These are phyloP conservation scores for Tephrocybe sp. DNA, from an alignment of 768 basidiomycete species.

Conservation along the genomic window DNA sequence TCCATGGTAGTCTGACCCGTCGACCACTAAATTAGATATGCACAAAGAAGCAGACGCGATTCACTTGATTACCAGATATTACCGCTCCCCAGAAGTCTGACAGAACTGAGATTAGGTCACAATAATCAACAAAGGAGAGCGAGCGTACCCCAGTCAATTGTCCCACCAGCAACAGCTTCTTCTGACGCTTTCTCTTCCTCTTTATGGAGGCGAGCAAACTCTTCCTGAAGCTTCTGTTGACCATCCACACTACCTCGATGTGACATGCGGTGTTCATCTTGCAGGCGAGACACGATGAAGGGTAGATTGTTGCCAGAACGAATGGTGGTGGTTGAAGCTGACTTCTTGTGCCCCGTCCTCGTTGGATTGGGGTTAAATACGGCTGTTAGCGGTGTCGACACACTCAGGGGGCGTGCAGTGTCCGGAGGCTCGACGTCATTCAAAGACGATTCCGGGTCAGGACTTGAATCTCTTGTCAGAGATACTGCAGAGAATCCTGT, in stretches of 20 bases:
- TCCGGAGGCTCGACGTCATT: conserved; percentile 17
- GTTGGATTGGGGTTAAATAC: conserved; percentile 20
- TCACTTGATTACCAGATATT: conserved; percentile 62
- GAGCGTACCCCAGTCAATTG: conserved; percentile 77
- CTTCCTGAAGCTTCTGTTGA: conserved; percentile 72
- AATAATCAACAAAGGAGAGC: not conserved
- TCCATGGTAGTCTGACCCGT: conserved; percentile 71
- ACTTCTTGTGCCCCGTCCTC: conserved; percentile 55
- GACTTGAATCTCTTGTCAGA: conserved; percentile 25
- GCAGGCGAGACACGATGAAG: conserved; percentile 53
- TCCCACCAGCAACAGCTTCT: conserved; percentile 34
- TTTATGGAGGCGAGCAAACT: conserved; percentile 67
- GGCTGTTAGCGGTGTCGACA: conserved; percentile 4
- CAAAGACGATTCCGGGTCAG: not conserved
- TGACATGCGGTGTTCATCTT: conserved; percentile 40
- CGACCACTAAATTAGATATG: conserved; percentile 7
- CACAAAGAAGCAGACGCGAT: conserved; percentile 13
- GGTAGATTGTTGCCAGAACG: conserved; percentile 51
- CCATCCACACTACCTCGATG: conserved; percentile 59
- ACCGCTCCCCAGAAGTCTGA: conserved; percentile 95
- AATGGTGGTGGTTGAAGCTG: conserved; percentile 60
- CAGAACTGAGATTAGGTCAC: not conserved
- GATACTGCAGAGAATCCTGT: conserved; percentile 35
- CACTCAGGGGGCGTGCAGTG: conserved; percentile 8
- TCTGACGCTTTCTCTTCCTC: conserved; percentile 46